Percentiles rank a stretch among this genome's conserved stretches.
Conservation (phyloP, 192 early-diverging fungal species). For the Coemansia sp. region DNA sequence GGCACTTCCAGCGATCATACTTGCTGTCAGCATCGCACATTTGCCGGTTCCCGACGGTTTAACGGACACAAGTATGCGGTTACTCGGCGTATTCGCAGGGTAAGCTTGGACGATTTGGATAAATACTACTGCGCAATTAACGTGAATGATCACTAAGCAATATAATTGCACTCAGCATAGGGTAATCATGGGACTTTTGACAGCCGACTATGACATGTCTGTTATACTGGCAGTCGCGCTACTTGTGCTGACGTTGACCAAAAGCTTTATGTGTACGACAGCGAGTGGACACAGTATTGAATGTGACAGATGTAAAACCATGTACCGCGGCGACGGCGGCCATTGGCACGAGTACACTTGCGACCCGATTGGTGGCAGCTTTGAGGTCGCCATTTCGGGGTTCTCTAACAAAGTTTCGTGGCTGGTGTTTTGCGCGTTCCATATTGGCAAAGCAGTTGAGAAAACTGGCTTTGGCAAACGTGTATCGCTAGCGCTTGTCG, state of each 20-base stretch:
- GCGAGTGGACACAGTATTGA: slow-evolving; percentile 51
- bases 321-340: slow-evolving; percentile 28
- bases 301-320: slow-evolving; percentile 55
- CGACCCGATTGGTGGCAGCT: slow-evolving; percentile 58
- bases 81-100: slow-evolving; percentile 50
- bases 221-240: slow-evolving; percentile 58
- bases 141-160: slow-evolving; percentile 12
- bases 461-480: slow-evolving; percentile 65
- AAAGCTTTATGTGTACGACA: slow-evolving; percentile 62
- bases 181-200: slow-evolving; percentile 58
- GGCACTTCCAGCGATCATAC: slow-evolving; percentile 32
- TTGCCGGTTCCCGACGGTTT: slow-evolving; percentile 37
- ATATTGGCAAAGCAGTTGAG: slow-evolving; percentile 68
- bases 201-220: slow-evolving; percentile 56
- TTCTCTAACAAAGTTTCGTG: slow-evolving; percentile 66
- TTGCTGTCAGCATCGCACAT: slow-evolving; percentile 31
- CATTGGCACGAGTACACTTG: slow-evolving; percentile 58
- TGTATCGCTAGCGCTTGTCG: slow-evolving; percentile 59
- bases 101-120: background rate
- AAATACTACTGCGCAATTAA: background rate
- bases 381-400: slow-evolving; percentile 60
- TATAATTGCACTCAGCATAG: background rate
- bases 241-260: slow-evolving; percentile 57
- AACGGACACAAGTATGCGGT: slow-evolving; percentile 37
- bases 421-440: slow-evolving; percentile 74